Percentiles rank a stretch among this genome's conserved stretches.
phyloP scores from a whole-genome alignment of 768 basidiomycete genomes.

The Lepiota venenata region DNA sequence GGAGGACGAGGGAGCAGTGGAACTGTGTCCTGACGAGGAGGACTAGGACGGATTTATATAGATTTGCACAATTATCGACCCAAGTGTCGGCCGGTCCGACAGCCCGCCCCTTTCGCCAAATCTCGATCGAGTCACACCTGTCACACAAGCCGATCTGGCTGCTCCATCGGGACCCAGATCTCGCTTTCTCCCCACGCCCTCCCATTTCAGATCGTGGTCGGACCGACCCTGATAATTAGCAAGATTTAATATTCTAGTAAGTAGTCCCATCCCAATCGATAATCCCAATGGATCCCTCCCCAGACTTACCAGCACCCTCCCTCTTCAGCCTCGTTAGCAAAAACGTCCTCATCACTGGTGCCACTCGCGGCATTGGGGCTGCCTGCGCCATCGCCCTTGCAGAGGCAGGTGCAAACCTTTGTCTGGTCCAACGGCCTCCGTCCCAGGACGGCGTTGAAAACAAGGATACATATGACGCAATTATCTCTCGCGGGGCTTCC shows the following conservation, averaged over 20 bases:
- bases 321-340: conserved; percentile 69
- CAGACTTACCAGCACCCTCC: conserved; percentile 41
- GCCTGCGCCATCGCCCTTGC: conserved; percentile 47
- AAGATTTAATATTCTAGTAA: conserved; percentile 3
- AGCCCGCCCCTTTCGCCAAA: conserved; percentile 1
- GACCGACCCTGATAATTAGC: conserved; percentile 15
- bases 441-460: conserved; percentile 9
- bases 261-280: conserved; percentile 10
- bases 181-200: background rate
- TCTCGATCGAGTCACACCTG: conserved; percentile 9
- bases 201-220: conserved; percentile 1
- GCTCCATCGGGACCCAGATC: conserved; percentile 10
- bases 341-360: conserved; percentile 78
- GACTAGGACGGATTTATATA: conserved; percentile 8
- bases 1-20: conserved; percentile 16
- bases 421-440: conserved; percentile 37
- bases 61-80: conserved; percentile 6
- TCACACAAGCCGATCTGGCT: conserved; percentile 1
- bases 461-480: conserved; percentile 25
- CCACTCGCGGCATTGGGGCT: conserved; percentile 63
- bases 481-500: conserved; percentile 24
- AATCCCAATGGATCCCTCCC: conserved; percentile 49
- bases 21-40: conserved; percentile 8
- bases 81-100: conserved; percentile 11
- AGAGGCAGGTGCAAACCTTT: conserved; percentile 45